Evolutionary conservation across 208 protist species (phyloP), one percentile per base, ranked within the genome.

Genomic region (Trichomonas vaginalis): DNA sequence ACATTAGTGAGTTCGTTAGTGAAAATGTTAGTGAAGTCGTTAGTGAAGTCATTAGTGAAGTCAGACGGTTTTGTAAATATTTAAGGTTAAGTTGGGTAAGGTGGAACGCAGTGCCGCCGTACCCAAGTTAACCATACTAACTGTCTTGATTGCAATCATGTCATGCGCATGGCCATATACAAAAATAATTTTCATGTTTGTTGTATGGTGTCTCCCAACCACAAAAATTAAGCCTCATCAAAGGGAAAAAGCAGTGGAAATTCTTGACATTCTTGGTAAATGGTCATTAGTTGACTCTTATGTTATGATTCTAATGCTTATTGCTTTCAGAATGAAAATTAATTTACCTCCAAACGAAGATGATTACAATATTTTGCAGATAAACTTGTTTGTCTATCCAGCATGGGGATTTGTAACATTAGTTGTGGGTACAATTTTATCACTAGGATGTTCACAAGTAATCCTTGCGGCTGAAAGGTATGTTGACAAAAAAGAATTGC

Each of bases 111-210:
- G n/a, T n/a, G n/a, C n/a, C n/a, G n/a, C n/a, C n/a, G n/a, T n/a
- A n/a, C n/a, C n/a, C n/a, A n/a, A n/a, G n/a, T n/a, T n/a, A n/a
- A n/a, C n/a, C n/a, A n/a, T n/a, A n/a, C n/a, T n/a, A n/a, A n/a
- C n/a, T n/a, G n/a, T n/a, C n/a, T n/a, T n/a, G 17, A 61, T 98
- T 27, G 97, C 98, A 15, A 1, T 98, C 15, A 98, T 99, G 96
- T 98, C 98, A 42, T 98, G 98, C 6, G 86, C 97, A n/a, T 99
- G 98, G 97, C 98, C 98, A 0, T 99, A 98, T 80, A 80, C 61
- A 12, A 80, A 80, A n/a, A 35, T 80, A n/a, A 27, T 80, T 8
- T 35, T 80, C 8, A 90, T 98, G 96, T 45, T 97, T 21, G 0
- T 96, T 8, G 56, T 70, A 32, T 98, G 97, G 97, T 96, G 98